Conservation (phyloP, 2,329 filamentous ascomycete species). For the Sarocladium strictum region DNA sequence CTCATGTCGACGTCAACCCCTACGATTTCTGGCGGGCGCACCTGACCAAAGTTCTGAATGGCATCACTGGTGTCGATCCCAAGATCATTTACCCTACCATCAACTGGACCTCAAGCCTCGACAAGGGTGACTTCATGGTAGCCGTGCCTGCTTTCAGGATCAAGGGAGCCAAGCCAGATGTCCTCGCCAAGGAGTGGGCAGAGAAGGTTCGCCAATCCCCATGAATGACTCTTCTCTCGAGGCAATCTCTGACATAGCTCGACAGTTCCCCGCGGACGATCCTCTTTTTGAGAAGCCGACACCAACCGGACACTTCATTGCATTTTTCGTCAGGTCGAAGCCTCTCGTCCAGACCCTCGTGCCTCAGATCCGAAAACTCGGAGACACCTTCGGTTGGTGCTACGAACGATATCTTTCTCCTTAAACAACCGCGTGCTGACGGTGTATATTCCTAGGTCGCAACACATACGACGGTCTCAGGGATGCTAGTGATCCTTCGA, state of each 20-base stretch:
- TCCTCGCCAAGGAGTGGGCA: conserved; percentile 56
- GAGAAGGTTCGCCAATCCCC: conserved; percentile 39
- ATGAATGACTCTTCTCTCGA: conserved; percentile 6
- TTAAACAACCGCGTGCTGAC: conserved; percentile 10
- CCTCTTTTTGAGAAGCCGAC: conserved; percentile 66
- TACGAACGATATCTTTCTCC: neutral
- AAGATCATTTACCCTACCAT: conserved; percentile 69
- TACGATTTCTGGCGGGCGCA: conserved; percentile 76
- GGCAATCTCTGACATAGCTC: conserved; percentile 10
- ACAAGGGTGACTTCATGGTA: conserved; percentile 77
- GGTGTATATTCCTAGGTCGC: neutral
- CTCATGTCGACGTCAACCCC: conserved; percentile 65
- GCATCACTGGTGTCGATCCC: conserved; percentile 64
- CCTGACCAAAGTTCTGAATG: conserved; percentile 61
- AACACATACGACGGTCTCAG: conserved; percentile 46
- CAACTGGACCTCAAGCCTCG: conserved; percentile 71
- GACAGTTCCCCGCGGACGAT: conserved; percentile 66
- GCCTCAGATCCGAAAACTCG: conserved; percentile 60
- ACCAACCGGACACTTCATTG: conserved; percentile 62
- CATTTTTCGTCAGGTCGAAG: conserved; percentile 73
- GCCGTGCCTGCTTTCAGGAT: conserved; percentile 74
- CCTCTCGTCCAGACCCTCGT: conserved; percentile 61
- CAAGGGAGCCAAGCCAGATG: conserved; percentile 62
- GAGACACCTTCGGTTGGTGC: conserved; percentile 39
- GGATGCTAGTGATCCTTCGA: conserved; percentile 54